Evolutionary conservation across 176 grass and related monocot genomes (phyloP).

Genomic region (Tuctoria greenei): DNA sequence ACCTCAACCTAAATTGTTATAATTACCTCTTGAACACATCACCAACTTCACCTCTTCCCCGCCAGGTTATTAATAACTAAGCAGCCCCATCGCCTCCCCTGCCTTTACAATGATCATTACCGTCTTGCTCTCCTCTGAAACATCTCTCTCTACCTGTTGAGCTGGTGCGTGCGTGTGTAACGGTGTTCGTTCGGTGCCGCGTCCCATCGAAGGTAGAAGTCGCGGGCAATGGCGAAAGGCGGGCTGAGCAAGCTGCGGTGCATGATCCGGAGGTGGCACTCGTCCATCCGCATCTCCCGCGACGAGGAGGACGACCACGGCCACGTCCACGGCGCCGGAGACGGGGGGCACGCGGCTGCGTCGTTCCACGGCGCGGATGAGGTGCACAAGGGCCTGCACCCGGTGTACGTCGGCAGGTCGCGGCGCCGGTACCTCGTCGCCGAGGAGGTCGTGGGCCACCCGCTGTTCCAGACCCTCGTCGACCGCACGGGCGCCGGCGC

Average conservation of each 20-base stretch:
- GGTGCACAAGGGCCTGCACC: conserved; percentile 53
- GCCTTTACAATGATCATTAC: not conserved
- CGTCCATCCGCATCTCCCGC: conserved; percentile 52
- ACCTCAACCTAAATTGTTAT: too few species aligned
- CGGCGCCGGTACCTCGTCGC: conserved; percentile 67
- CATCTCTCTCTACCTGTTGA: not conserved
- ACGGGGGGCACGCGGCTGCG: not conserved
- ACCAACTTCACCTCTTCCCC: too few species aligned
- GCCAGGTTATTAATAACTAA: not conserved
- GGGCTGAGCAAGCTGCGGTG: conserved; percentile 68
- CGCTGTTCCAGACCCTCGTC: conserved; percentile 65
- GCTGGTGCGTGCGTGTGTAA: not conserved
- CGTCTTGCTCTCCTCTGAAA: not conserved
- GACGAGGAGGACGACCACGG: too few species aligned
- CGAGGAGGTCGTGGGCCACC: conserved; percentile 55
- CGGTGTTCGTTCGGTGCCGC: too few species aligned
- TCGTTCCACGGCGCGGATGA: conserved; percentile 52
- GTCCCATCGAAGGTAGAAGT: not conserved
- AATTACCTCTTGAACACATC: too few species aligned
- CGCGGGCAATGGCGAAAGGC: conserved; percentile 45
- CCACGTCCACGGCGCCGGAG: not conserved
- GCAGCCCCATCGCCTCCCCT: not conserved
- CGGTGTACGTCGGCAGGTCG: conserved; percentile 73
- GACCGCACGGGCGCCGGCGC: conserved; percentile 29
- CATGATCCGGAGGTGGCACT: conserved; percentile 79